Evolutionary conservation across 192 early-diverging fungal species (phyloP).

Genomic region (Oehlia diaphana): DNA sequence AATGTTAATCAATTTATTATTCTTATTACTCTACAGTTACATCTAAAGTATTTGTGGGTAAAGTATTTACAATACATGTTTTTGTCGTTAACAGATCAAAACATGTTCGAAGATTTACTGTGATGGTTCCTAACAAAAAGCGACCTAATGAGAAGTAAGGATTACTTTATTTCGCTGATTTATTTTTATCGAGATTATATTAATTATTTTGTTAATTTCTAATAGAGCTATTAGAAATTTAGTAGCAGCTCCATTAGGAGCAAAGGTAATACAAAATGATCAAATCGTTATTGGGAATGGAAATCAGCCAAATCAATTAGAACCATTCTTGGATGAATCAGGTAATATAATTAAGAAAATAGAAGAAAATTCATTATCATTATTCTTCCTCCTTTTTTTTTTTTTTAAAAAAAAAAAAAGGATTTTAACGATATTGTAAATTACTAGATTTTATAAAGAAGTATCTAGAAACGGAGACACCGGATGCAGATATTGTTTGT

Average conservation of each 20-base stretch:
- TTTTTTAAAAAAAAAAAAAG: neutral
- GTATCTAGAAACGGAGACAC: slow-evolving; percentile 57
- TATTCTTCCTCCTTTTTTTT: neutral
- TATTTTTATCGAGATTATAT: neutral
- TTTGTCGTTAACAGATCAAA: slow-evolving; percentile 62
- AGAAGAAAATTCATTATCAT: too few relatives aligned
- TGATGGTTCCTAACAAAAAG: slow-evolving; percentile 61
- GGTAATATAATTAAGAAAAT: slow-evolving; percentile 23
- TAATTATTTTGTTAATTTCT: neutral
- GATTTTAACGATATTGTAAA: neutral
- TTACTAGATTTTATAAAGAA: slow-evolving; percentile 48
- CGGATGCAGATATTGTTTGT: slow-evolving; percentile 60
- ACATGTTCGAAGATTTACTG: slow-evolving; percentile 53
- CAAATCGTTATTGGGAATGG: neutral
- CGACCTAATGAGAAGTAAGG: slow-evolving; percentile 40
- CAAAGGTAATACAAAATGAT: slow-evolving; percentile 20
- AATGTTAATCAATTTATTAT: neutral
- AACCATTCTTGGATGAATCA: slow-evolving; percentile 59
- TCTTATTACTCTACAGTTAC: slow-evolving; percentile 27
- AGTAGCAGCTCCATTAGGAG: slow-evolving; percentile 44
- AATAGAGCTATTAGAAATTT: slow-evolving; percentile 32
- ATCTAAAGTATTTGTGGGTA: slow-evolving; percentile 46
- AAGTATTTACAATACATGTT: slow-evolving; percentile 55
- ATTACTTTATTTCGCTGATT: neutral
- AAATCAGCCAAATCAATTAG: slow-evolving; percentile 39